Conservation (phyloP, 306 rosid species). For the Coriaria nepalensis region DNA sequence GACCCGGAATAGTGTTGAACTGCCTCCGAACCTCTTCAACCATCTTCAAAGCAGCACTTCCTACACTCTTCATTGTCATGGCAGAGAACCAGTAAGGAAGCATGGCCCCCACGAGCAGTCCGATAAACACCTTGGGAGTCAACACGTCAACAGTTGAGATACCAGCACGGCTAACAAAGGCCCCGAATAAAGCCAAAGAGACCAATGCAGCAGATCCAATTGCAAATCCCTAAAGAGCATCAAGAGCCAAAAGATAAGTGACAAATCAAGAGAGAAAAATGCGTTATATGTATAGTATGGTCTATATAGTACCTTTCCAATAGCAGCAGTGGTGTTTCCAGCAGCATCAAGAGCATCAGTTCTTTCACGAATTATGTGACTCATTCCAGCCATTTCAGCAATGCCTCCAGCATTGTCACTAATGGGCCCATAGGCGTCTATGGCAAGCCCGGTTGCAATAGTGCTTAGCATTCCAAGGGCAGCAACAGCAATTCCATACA, state of each 20-base stretch:
- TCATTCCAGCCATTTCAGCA: slow-evolving; percentile 86
- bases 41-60: slow-evolving; percentile 78
- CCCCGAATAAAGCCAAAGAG: slow-evolving; percentile 66
- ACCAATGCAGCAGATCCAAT: slow-evolving; percentile 72
- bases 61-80: slow-evolving; percentile 89
- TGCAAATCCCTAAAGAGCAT: slow-evolving; percentile 46
- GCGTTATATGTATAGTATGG: neutral
- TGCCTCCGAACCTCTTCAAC: slow-evolving; percentile 86
- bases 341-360: slow-evolving; percentile 86
- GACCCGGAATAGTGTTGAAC: slow-evolving; percentile 65
- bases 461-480: slow-evolving; percentile 80
- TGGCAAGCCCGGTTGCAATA: slow-evolving; percentile 67
- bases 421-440: slow-evolving; percentile 75
- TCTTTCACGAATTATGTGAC: slow-evolving; percentile 79
- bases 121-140: slow-evolving; percentile 79
- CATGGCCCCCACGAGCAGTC: slow-evolving; percentile 68
- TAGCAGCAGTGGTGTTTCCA: slow-evolving; percentile 81
- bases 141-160: slow-evolving; percentile 63
- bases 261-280: neutral
- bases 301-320: slow-evolving; percentile 46
- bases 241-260: slow-evolving; percentile 2
- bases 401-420: slow-evolving; percentile 85
- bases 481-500: slow-evolving; percentile 70
- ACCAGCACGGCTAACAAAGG: slow-evolving; percentile 60
- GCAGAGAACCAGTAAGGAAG: slow-evolving; percentile 91